Evolutionary conservation across 2,329 filamentous ascomycete genomes (phyloP), one percentile per base, ranked within the genome.

Genomic region (Fusarium sambucinum): DNA sequence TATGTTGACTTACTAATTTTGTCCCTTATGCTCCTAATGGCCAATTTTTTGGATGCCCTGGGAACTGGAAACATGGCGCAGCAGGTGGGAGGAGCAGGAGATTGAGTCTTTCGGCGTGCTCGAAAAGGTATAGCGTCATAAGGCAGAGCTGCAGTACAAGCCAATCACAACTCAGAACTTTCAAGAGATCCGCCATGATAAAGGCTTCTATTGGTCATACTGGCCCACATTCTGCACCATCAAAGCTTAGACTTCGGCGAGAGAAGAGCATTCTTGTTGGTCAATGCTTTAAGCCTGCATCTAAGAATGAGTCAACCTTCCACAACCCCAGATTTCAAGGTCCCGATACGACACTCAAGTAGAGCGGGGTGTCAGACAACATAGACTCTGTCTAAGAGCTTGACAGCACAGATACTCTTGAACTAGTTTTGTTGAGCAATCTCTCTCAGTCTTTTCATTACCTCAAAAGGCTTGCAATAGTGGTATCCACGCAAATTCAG

Each of bases 71-170:
- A 63, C 71, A 76, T 71, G 75, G 75, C 77, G 73, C 74, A 77
- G 77, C 74, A 71, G 48, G 69, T 70, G 65, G 55, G 66, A 67
- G 69, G 55, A 52, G 66, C 47, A 68, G 69, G 58, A 73, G 69
- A 73, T 76, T 78, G 78, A 80, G 77, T 80, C 79, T 74, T 81
- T 82, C 80, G 80, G 80, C 80, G 80, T 81, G 80, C 79, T 80
- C 73, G 71, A 79, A 73, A 55, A 61, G 80, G 80, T 37, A 65
- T 80, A 79, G 80, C 74, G 77, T 50, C 5, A 14, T 29, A 56
- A 59, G 59, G 58, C 59, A 45, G 42, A 41, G 47, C 19, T 46
- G 21, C n/a, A 7, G 2, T 4, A 6, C 0, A 4, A 33, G 16
- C 80, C 77, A 80, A 80, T 80, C 25, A 75, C 0, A 5, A 4